Evolutionary conservation across 257 asterid genomes (phyloP).

Genomic region (Knoxia roxburghii): DNA sequence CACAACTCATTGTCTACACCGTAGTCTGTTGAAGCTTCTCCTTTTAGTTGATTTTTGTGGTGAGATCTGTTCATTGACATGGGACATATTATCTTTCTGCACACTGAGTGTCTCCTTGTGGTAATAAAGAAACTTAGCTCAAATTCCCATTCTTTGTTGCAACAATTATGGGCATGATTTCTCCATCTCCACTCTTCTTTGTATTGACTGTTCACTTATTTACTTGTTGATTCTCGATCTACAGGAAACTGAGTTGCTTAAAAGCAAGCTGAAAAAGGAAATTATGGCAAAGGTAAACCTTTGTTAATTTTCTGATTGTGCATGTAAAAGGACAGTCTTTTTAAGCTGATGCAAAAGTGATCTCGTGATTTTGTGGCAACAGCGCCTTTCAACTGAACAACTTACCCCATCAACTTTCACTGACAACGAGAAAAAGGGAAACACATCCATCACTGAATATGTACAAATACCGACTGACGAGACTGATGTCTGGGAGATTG

Average conservation of each 20-base stretch:
- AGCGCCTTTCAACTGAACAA: conserved; percentile 20
- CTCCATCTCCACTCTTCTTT: conserved; percentile 2
- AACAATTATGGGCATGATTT: neutral
- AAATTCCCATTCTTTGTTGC: neutral
- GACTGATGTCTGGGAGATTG: conserved; percentile 47
- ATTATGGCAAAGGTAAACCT: conserved; percentile 34
- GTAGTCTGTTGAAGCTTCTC: neutral
- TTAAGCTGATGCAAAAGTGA: neutral
- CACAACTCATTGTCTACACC: neutral
- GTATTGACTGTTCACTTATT: neutral
- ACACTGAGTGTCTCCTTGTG: no score
- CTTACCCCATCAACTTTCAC: conserved; percentile 6
- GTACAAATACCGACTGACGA: conserved; percentile 43
- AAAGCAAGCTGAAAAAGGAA: conserved; percentile 35
- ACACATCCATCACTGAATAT: conserved; percentile 21
- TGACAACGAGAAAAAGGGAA: conserved; percentile 15
- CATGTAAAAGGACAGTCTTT: neutral
- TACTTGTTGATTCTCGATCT: conserved; percentile 7
- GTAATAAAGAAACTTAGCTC: neutral
- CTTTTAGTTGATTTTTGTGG: neutral
- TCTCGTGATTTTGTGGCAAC: conserved; percentile 26
- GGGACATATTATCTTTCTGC: neutral
- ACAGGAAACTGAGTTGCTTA: conserved; percentile 48
- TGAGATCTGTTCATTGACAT: neutral
- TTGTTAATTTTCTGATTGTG: neutral